These are phyloP conservation scores for Pleurozium schreberi DNA, from an alignment of 225 moss, liverwort and hornwort genomes.

Conservation along the genomic window DNA sequence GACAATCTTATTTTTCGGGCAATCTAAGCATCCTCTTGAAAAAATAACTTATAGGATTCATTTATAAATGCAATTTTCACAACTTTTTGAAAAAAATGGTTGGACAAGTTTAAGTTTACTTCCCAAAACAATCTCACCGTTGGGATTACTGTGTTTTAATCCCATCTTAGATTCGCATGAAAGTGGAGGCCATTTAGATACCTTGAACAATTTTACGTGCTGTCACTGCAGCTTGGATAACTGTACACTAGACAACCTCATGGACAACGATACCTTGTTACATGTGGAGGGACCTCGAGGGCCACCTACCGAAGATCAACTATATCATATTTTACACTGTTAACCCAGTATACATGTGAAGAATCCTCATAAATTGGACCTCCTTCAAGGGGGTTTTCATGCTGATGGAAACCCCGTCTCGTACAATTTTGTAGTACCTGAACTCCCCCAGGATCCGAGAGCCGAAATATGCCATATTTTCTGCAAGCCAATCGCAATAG, in stretches of 20 bases:
- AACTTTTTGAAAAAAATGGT: too few species aligned
- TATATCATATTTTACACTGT: conserved; percentile 63
- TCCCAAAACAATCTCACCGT: too few species aligned
- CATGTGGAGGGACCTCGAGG: conserved; percentile 1
- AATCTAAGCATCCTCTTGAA: too few species aligned
- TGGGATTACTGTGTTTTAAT: too few species aligned
- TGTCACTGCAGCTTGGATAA: neutral
- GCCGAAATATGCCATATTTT: conserved; percentile 81
- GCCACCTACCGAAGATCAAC: conserved; percentile 71
- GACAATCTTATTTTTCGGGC: too few species aligned
- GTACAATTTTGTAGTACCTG: conserved; percentile 79
- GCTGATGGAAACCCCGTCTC: conserved; percentile 89
- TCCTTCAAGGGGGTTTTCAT: conserved; percentile 68
- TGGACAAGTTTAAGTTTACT: too few species aligned
- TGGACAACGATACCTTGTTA: neutral
- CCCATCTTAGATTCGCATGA: neutral
- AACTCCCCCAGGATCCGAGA: conserved; percentile 86
- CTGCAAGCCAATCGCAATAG: conserved; percentile 23
- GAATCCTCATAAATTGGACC: conserved; percentile 85
- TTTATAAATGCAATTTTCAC: too few species aligned
- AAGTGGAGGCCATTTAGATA: neutral
- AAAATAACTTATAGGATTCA: too few species aligned
- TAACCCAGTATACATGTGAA: conserved; percentile 75
- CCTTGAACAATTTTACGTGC: neutral
- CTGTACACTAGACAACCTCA: neutral